These are phyloP conservation scores for Solanum okadae DNA, from an alignment of 257 asterid genomes.

Conservation along the genomic window DNA sequence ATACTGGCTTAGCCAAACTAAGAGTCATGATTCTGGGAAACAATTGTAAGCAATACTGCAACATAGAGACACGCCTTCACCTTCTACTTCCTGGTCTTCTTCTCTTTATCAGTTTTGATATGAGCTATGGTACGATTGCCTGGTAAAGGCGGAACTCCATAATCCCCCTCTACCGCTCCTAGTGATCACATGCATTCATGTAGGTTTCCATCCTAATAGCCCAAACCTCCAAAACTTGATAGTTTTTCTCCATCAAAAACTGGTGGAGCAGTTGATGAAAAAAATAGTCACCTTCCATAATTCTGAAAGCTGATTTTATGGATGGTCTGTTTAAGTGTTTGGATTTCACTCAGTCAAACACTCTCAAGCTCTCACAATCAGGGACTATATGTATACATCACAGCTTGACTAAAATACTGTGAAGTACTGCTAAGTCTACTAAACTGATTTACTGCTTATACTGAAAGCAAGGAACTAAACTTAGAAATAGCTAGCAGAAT, in stretches of 20 bases:
- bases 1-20: not conserved
- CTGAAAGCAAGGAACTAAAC: not conserved
- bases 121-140: not conserved
- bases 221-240: not conserved
- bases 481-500: not conserved
- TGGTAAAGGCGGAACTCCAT: not conserved
- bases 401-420: not conserved
- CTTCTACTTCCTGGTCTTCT: not conserved
- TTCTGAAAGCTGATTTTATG: not conserved
- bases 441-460: not conserved
- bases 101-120: not conserved
- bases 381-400: not conserved
- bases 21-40: not conserved
- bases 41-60: not conserved
- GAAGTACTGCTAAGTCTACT: not conserved
- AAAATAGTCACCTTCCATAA: not conserved
- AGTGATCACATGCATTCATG: not conserved
- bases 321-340: not conserved
- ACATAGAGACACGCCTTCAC: not conserved
- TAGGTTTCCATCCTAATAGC: not conserved
- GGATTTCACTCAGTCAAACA: not conserved
- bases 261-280: not conserved
- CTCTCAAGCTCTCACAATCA: not conserved
- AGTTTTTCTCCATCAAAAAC: not conserved
- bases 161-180: not conserved